Conservation (phyloP, 495 filamentous ascomycete species). For the Xylaria cubensis region DNA sequence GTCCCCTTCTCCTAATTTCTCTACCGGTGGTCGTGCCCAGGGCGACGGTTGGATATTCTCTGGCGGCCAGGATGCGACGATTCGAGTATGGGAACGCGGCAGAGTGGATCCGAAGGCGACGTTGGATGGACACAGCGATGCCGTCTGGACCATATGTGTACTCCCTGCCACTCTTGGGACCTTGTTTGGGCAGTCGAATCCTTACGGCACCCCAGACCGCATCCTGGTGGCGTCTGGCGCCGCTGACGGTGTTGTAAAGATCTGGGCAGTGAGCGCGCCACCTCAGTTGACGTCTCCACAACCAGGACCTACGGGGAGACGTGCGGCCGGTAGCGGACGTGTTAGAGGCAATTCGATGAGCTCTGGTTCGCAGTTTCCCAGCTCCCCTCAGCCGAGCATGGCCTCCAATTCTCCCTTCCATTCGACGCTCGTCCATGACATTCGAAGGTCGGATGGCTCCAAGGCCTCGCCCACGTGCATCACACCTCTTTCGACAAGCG, state of each 20-base stretch:
- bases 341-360: constrained; percentile 89
- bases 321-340: constrained; percentile 71
- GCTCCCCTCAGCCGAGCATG: constrained; percentile 85
- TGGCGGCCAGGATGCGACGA: constrained; percentile 90
- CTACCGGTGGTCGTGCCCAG: constrained; percentile 80
- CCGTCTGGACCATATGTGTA: constrained; percentile 94
- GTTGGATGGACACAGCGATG: constrained; percentile 91
- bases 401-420: constrained; percentile 67
- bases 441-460: constrained; percentile 67
- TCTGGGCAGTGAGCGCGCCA: constrained; percentile 95
- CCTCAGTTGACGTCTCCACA: constrained; percentile 84
- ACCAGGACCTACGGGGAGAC: constrained; percentile 56
- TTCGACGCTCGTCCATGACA: constrained; percentile 79
- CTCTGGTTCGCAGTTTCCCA: constrained; percentile 87
- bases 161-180: constrained; percentile 82
- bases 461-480: constrained; percentile 88
- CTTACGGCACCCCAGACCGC: constrained; percentile 78
- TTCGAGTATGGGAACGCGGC: constrained; percentile 93
- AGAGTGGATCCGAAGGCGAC: constrained; percentile 95
- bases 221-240: constrained; percentile 90
- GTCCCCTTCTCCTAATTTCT: constrained; percentile 82
- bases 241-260: constrained; percentile 88
- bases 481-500: constrained; percentile 80
- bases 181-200: constrained; percentile 73
- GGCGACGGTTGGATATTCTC: constrained; percentile 98